A percentile compares a stretch with the other conserved stretches of the same genome.
These are phyloP conservation scores for Quercus suber DNA, from an alignment of 306 rosid species.

Conservation along the genomic window DNA sequence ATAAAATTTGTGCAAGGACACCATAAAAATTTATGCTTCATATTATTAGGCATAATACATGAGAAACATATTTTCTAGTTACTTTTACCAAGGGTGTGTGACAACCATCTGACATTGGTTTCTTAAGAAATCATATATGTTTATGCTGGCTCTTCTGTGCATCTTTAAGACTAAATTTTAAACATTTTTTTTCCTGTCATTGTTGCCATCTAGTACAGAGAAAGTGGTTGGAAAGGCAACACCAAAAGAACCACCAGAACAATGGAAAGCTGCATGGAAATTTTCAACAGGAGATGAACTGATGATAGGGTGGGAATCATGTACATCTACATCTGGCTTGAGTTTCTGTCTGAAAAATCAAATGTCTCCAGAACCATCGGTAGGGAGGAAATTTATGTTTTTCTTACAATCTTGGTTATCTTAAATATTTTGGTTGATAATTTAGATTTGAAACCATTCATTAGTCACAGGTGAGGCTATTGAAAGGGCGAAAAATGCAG, in stretches of 20 bases:
- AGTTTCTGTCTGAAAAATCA: constrained; percentile 52
- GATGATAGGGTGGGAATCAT: constrained; percentile 57
- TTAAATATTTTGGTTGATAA: neutral
- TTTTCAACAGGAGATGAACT: constrained; percentile 85
- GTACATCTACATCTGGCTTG: constrained; percentile 48
- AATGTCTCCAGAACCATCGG: constrained; percentile 56
- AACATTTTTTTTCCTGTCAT: constrained; percentile 21
- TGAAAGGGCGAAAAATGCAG: constrained; percentile 76
- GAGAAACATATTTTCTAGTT: neutral
- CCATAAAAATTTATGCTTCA: neutral
- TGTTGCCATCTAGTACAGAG: constrained; percentile 79
- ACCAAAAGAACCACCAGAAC: constrained; percentile 70
- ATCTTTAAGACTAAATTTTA: constrained; percentile 18
- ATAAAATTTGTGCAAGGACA: neutral
- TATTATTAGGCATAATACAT: neutral
- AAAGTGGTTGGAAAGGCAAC: constrained; percentile 84
- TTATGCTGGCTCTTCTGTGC: constrained; percentile 1
- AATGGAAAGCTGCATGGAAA: constrained; percentile 66
- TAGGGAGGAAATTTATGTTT: constrained; percentile 24
- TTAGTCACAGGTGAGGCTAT: constrained; percentile 60
- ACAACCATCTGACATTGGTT: neutral
- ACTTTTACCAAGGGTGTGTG: no score
- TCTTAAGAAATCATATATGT: neutral
- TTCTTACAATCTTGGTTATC: neutral
- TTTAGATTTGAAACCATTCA: neutral